Conservation (phyloP, 1,284 basidiomycete species). For the Trichosporon asahii region DNA sequence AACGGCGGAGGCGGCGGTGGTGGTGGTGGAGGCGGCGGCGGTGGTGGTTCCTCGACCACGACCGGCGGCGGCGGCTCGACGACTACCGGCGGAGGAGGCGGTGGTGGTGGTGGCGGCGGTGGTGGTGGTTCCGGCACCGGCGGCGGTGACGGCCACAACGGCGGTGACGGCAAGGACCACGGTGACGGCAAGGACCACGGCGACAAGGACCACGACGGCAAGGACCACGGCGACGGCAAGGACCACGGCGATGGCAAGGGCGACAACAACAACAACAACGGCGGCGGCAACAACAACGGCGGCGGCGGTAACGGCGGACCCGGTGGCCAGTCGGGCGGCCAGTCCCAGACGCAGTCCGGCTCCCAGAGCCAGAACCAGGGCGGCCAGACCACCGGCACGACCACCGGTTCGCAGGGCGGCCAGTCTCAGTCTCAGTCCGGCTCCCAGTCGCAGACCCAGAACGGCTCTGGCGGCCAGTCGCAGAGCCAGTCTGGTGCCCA, state of each 20-base stretch:
- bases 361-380: background rate
- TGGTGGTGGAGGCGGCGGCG: background rate
- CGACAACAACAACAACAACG: background rate
- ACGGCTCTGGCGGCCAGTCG: background rate
- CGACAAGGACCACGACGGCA: background rate
- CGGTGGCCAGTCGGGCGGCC: background rate
- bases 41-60: background rate
- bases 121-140: background rate
- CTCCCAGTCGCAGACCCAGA: background rate
- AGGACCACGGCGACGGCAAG: background rate
- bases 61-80: background rate
- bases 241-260: background rate
- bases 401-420: no score
- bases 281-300: background rate
- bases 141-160: background rate
- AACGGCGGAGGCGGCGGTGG: background rate
- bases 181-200: background rate
- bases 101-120: constrained; percentile 3
- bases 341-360: background rate
- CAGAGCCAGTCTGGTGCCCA: background rate
- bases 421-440: background rate
- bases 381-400: no score
- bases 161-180: background rate
- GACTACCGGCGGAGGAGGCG: background rate
- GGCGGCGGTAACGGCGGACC: background rate